phyloP scores from a whole-genome alignment of 768 basidiomycete genomes.

The Strobilomyces confusus region DNA sequence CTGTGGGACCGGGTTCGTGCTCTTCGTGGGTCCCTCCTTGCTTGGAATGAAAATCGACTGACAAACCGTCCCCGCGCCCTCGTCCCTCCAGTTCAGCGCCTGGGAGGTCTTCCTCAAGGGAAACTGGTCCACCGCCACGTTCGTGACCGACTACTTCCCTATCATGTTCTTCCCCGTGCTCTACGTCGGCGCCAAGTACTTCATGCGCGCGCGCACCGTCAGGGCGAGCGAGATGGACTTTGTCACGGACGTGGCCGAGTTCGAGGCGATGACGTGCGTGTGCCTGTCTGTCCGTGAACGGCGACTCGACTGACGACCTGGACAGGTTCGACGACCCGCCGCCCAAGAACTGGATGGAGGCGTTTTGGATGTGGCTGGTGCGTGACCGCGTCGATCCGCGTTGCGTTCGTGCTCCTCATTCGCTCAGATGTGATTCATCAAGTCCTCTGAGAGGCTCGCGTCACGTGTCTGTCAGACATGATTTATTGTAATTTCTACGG shows the following conservation, averaged over 20 bases:
- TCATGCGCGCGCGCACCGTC: slow-evolving; percentile 12
- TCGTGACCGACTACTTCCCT: slow-evolving; percentile 43
- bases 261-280: slow-evolving; percentile 29
- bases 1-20: slow-evolving; percentile 24
- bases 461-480: neutral
- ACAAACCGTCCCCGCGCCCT: neutral
- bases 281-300: neutral
- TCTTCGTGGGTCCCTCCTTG: slow-evolving; percentile 32
- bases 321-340: slow-evolving; percentile 25
- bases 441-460: neutral
- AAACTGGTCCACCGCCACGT: slow-evolving; percentile 35
- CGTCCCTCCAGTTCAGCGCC: slow-evolving; percentile 31
- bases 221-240: slow-evolving; percentile 27
- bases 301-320: neutral
- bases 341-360: slow-evolving; percentile 26
- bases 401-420: neutral
- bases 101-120: slow-evolving; percentile 41
- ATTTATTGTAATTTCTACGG: no score
- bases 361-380: slow-evolving; percentile 30
- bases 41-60: neutral
- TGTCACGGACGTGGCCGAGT: slow-evolving; percentile 23
- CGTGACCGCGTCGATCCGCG: neutral
- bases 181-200: slow-evolving; percentile 32
- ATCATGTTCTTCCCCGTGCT: slow-evolving; percentile 45
- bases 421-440: slow-evolving; percentile 8